Evolutionary conservation across 108 stramenopile species (phyloP), one percentile per base, ranked within the genome.

Genomic region (Fragilaria radians): DNA sequence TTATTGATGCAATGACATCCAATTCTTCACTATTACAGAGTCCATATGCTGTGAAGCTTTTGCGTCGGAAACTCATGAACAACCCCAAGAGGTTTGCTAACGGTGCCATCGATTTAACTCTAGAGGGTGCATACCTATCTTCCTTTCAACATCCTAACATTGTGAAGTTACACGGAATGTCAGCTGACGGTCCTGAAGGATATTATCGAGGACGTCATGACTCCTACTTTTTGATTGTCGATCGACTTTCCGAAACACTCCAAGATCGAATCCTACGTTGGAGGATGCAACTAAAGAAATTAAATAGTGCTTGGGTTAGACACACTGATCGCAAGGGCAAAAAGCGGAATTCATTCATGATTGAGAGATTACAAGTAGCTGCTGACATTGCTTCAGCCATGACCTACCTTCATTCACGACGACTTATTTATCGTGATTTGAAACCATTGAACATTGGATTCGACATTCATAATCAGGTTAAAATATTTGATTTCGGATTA

Each of bases 401-500:
- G 51, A 72, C 73, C 5, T 91, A 83, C 62, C 66, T 91, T 14
- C 90, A 91, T 62, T 62, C 71, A 28, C 69, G 67, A 32, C 55
- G 77, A 23, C 77, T 91, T 48, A 66, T 91, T 23, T 84, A 80
- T 69, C 66, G 90, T 19, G 90, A 91, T 56, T 57, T 91, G 52
- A 91, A 91, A 32, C 77, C 77, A 2, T 71, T 79, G 65, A 90
- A 90, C 56, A 68, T 90, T 63, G 89, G 89, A 26, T 81, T 91
- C 50, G 74, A 71, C 47, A 50, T 57, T 19, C 62, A 82, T 48
- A 70, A 63, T 29, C 59, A 58, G 14, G 70, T 86, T 24, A 77
- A 85, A 60, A 60, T 91, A 23, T 88, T 88, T 75, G 90, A 91
- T 60, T 91, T 91, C 60, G 90, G 90, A 0, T 72, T 91, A 36